Percentiles rank a stretch among this genome's conserved stretches.
phyloP scores from a whole-genome alignment of 75 land plant species.

The Ceratopteris richardii region DNA sequence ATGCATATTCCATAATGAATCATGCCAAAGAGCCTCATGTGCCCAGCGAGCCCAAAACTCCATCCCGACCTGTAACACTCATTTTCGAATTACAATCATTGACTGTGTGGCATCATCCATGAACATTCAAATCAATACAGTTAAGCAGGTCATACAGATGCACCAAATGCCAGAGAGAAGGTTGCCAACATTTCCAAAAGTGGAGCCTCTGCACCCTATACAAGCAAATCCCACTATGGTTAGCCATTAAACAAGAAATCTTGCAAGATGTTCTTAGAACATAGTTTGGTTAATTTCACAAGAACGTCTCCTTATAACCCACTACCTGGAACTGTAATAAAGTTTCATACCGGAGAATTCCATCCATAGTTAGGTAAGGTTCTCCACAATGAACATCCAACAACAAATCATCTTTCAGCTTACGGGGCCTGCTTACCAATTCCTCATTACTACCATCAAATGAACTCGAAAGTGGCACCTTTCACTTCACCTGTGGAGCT shows the following conservation, averaged over 20 bases:
- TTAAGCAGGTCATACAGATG: conserved; percentile 16
- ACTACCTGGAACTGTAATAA: too few species aligned
- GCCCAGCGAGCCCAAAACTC: conserved; percentile 32
- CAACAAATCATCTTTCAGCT: too few species aligned
- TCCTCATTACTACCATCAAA: too few species aligned
- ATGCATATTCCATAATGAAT: conserved; percentile 25
- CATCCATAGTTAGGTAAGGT: background rate
- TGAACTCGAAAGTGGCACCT: too few species aligned
- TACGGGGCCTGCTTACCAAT: too few species aligned
- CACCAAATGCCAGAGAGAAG: conserved; percentile 19
- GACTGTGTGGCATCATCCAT: background rate
- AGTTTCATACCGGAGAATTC: background rate
- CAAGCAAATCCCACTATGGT: background rate
- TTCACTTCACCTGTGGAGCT: too few species aligned
- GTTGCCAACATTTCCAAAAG: conserved; percentile 17
- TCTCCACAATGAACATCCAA: too few species aligned
- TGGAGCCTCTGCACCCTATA: conserved; percentile 20
- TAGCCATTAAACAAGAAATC: too few species aligned
- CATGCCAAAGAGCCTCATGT: conserved; percentile 23
- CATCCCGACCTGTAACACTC: conserved; percentile 21
- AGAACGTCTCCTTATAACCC: too few species aligned
- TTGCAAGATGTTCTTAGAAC: too few species aligned
- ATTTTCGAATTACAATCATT: background rate
- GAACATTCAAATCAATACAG: too few species aligned
- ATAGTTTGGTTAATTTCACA: too few species aligned